Percentiles rank a stretch among this genome's conserved stretches.
Evolutionary conservation across 2,329 filamentous ascomycete genomes (phyloP).

Genomic region (Juglanconis oblonga): DNA sequence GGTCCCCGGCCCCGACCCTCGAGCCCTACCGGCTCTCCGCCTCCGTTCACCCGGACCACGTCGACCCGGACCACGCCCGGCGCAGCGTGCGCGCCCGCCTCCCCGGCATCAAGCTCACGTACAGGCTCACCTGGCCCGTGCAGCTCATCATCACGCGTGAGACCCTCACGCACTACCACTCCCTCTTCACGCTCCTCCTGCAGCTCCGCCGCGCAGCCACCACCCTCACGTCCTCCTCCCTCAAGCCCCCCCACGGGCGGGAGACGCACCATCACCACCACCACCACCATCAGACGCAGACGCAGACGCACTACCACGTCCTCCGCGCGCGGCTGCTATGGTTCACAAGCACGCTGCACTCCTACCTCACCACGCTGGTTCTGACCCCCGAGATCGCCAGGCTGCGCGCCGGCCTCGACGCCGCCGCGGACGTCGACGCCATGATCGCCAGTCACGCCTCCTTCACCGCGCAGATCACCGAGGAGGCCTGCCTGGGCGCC

Average conservation of each 20-base stretch:
- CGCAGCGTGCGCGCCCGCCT: slow-evolving; percentile 61
- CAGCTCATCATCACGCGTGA: slow-evolving; percentile 70
- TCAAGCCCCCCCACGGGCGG: slow-evolving; percentile 45
- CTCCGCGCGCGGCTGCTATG: slow-evolving; percentile 70
- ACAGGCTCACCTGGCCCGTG: slow-evolving; percentile 64
- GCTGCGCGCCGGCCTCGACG: slow-evolving; percentile 55
- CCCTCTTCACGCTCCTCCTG: slow-evolving; percentile 71
- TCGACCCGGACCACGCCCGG: slow-evolving; percentile 43
- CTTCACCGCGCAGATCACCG: slow-evolving; percentile 61
- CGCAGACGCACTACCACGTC: slow-evolving; percentile 47
- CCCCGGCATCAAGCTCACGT: slow-evolving; percentile 62
- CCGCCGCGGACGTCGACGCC: slow-evolving; percentile 70
- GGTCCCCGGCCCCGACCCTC: slow-evolving; percentile 46
- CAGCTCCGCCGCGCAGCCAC: slow-evolving; percentile 72
- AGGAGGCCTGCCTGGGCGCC: slow-evolving; percentile 66
- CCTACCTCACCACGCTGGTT: slow-evolving; percentile 73
- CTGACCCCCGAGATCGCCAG: slow-evolving; percentile 57
- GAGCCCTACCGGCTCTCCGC: slow-evolving; percentile 63
- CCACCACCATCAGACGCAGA: no score
- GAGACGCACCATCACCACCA: slow-evolving; percentile 35
- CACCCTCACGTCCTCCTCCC: slow-evolving; percentile 64
- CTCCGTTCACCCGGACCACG: slow-evolving; percentile 41
- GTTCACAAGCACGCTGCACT: slow-evolving; percentile 73
- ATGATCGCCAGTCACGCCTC: slow-evolving; percentile 70
- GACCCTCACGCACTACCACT: slow-evolving; percentile 65